Percentiles rank a stretch among this genome's conserved stretches.
Evolutionary conservation across 176 grass and related monocot species (phyloP).

Genomic region (sorghum (Sorghum bicolor)): DNA sequence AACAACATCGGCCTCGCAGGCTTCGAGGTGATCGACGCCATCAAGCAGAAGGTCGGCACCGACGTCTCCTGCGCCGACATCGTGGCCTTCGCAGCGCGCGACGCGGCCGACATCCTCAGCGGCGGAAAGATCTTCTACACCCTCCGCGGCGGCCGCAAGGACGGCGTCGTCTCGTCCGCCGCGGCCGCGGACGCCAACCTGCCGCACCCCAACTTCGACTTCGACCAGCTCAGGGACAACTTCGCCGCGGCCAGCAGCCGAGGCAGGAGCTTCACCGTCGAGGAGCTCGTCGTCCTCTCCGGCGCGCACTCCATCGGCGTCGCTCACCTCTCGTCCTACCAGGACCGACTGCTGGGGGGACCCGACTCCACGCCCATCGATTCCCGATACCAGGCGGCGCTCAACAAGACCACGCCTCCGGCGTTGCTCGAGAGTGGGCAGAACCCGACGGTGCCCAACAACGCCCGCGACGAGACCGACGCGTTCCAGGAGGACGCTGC

Average conservation of each 20-base stretch:
- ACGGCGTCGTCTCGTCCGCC: slow-evolving; percentile 37
- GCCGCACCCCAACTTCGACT: slow-evolving; percentile 10
- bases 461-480: background rate
- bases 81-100: slow-evolving; percentile 35
- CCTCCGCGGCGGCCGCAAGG: slow-evolving; percentile 39
- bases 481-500: background rate
- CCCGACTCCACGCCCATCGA: background rate
- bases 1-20: slow-evolving; percentile 28
- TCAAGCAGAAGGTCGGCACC: slow-evolving; percentile 22
- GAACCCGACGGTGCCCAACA: background rate
- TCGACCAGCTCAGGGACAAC: slow-evolving; percentile 9
- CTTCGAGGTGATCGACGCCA: slow-evolving; percentile 39
- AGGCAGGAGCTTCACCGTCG: background rate
- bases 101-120: slow-evolving; percentile 37
- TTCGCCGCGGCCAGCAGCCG: background rate
- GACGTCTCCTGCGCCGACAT: slow-evolving; percentile 45
- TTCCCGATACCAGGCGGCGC: background rate
- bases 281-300: slow-evolving; percentile 55
- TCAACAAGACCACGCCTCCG: background rate
- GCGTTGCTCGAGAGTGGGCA: background rate
- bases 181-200: background rate
- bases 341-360: slow-evolving; percentile 31
- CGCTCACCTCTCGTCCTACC: slow-evolving; percentile 36
- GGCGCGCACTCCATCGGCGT: slow-evolving; percentile 60
- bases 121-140: slow-evolving; percentile 25